These are phyloP conservation scores for Drosera spatulata DNA, from an alignment of 179 eudicot genomes.

Conservation along the genomic window DNA sequence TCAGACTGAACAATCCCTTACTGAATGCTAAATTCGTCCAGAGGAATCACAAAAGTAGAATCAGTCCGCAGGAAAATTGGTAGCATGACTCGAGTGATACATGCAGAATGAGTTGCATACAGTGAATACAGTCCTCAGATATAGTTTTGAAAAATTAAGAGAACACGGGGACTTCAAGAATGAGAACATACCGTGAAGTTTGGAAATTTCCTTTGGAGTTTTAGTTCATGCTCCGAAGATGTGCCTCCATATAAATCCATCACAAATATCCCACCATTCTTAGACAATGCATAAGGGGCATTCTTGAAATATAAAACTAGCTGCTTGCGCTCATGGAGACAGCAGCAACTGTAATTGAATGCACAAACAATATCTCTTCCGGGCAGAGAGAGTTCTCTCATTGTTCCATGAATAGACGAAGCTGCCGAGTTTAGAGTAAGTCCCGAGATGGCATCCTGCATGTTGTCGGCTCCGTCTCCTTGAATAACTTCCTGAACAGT, in stretches of 20 bases:
- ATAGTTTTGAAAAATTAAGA: neutral
- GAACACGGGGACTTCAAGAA: neutral
- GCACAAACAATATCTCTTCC: slow-evolving; percentile 89
- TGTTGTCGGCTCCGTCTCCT: slow-evolving; percentile 18
- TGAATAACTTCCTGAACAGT: slow-evolving; percentile 25
- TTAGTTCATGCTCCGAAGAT: slow-evolving; percentile 71
- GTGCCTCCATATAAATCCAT: slow-evolving; percentile 97
- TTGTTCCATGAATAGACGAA: slow-evolving; percentile 7
- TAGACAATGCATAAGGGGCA: slow-evolving; percentile 48
- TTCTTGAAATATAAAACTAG: slow-evolving; percentile 78
- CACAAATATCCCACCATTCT: slow-evolving; percentile 80
- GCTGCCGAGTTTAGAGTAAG: slow-evolving; percentile 14
- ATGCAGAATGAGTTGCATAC: neutral
- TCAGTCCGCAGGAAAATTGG: too few relatives aligned
- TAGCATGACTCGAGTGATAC: too few relatives aligned
- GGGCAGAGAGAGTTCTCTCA: slow-evolving; percentile 36
- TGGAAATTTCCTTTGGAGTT: slow-evolving; percentile 75
- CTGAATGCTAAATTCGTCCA: too few relatives aligned
- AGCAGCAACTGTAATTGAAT: slow-evolving; percentile 95
- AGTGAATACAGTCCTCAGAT: neutral
- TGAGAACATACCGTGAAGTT: slow-evolving; percentile 63
- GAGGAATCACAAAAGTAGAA: too few relatives aligned
- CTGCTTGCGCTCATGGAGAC: slow-evolving; percentile 74
- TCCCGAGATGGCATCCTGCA: slow-evolving; percentile 14
- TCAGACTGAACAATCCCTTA: too few relatives aligned